Evolutionary conservation across 805 yeast species (phyloP), one percentile per base, ranked within the genome.

Genomic region (Wickerhamomyces sydowiorum): DNA sequence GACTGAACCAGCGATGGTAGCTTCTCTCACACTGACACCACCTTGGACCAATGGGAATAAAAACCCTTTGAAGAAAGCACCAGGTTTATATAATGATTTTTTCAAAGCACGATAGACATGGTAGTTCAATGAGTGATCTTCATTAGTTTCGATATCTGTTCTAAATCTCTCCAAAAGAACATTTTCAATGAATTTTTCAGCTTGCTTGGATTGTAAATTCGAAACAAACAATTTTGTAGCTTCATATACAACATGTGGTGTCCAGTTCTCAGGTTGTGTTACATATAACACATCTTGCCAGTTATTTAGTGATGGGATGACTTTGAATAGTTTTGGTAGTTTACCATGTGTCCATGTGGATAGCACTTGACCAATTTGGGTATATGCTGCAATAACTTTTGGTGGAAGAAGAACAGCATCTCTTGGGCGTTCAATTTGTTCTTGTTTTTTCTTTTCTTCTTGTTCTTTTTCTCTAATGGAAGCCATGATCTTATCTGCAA

Each of bases 21-120:
- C 98, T 63, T 93, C 99, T 57, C 95, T 78, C 8, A 87, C 82
- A 4, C 96, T 75, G 64, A 98, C 90, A 40, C 86, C 86, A n/a
- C 78, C 75, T 56, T 88, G 95, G 15, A 89, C 86, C 44, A 93
- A 70, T 20, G 97, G 98, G 60, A 93, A 86, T 46, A 93, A 69
- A 57, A 93, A 89, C 1, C 99, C 99, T 64, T 89, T 91, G 75
- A 91, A 93, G 58, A 91, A 93, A 10, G 99, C 99, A 42, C 93
- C 89, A 24, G 99, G 99, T 63, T 93, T 93, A 71, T 93, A 93
- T 41, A 95, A 73, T 0, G 97, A 78, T 67, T 93, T 93, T 64
- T 90, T 91, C 53, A 93, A 67, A 0, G 99, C 81, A 56, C 96
- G 78, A 64, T 93, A 93, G 33, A 93, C 71, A 60, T 93, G 99